phyloP scores from a whole-genome alignment of 306 rosid species.

The Alnus glutinosa region DNA sequence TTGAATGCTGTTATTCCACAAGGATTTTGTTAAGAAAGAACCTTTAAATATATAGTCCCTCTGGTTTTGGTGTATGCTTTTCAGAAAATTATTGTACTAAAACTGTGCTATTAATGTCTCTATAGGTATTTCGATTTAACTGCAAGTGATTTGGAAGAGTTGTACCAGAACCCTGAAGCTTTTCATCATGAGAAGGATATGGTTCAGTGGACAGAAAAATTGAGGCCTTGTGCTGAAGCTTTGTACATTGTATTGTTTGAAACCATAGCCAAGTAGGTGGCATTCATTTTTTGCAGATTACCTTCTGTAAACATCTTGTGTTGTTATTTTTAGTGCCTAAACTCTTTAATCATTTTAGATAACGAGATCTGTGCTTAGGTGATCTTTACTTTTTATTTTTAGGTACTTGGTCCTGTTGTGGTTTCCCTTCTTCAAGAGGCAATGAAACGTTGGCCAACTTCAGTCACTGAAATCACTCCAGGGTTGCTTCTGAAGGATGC shows the following conservation, averaged over 20 bases:
- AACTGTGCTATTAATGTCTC: conserved; percentile 27
- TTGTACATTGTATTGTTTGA: conserved; percentile 88
- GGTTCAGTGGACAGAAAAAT: conserved; percentile 98
- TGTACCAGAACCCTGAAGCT: conserved; percentile 83
- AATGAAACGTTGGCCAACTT: conserved; percentile 77
- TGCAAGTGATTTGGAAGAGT: conserved; percentile 85
- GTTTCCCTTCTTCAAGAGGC: conserved; percentile 92
- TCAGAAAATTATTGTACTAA: conserved; percentile 6
- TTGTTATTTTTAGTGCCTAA: conserved; percentile 1
- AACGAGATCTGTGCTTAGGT: conserved; percentile 24
- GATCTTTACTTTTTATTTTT: conserved; percentile 32
- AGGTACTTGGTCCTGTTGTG: conserved; percentile 94
- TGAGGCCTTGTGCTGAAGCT: conserved; percentile 98
- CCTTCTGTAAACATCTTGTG: conserved; percentile 23
- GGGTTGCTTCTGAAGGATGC: conserved; percentile 95
- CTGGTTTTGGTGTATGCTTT: conserved; percentile 16
- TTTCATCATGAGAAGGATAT: conserved; percentile 99
- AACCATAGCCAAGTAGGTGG: conserved; percentile 82
- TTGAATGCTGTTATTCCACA: conserved; percentile 12
- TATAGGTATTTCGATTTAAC: conserved; percentile 89
- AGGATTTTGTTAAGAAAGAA: conserved; percentile 14
- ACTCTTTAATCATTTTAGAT: conserved; percentile 24
- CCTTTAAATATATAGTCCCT: conserved; percentile 7
- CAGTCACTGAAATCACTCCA: conserved; percentile 79
- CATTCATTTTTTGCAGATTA: conserved; percentile 23